Base-by-base conservation (phyloP, 2,329 filamentous ascomycete species). In the Emmonsiellopsis sp. region DNA sequence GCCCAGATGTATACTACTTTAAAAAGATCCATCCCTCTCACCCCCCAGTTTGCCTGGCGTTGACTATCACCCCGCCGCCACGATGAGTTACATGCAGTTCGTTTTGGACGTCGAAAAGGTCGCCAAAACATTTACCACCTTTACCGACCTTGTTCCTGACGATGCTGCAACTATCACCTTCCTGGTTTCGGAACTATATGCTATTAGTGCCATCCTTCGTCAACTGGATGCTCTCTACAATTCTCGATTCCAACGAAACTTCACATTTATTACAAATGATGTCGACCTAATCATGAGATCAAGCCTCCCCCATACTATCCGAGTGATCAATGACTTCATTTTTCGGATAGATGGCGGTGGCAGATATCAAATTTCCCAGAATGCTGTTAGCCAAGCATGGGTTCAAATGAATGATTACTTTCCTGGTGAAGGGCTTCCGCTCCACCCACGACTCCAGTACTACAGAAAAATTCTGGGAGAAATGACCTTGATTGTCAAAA, bases 141-240 rank as follows among this genome's bases (percentile, higher is more conserved):
- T 82, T 63, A 67, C 77, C 49, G 68, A 70, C 53, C 71, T 74
- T 58, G 72, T 82, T 48, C 74, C 77, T 6, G 71, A 78, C 51
- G 67, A 75, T 59, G 69, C 74, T 36, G 72, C 75, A 34, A 75
- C 79, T 43, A 77, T 83, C 59, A 78, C 77, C 27, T 70, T 70
- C 34, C 65, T 78, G 32, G 77, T 83, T 51, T 73, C 76, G 52
- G 73, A 79, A 55, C 71, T 83, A 27, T 81, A 78, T 61, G 71
- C 72, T 50, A 76, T 83, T 62, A 77, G 77, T 53, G 70, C 73
- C 47, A 70, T 68, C 7, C 67, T 84, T 27, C 73, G 74, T 45
- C 68, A 67, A 42, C 65, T 83, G 40, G 71, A 78, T 42, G 68
- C 69, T 49, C 64, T 73, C 32, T 64, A 76, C 11, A 51, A 49